Evolutionary conservation across 768 basidiomycete species (phyloP), one percentile per base, ranked within the genome.

Genomic region (Asterophora lycoperdoides): DNA sequence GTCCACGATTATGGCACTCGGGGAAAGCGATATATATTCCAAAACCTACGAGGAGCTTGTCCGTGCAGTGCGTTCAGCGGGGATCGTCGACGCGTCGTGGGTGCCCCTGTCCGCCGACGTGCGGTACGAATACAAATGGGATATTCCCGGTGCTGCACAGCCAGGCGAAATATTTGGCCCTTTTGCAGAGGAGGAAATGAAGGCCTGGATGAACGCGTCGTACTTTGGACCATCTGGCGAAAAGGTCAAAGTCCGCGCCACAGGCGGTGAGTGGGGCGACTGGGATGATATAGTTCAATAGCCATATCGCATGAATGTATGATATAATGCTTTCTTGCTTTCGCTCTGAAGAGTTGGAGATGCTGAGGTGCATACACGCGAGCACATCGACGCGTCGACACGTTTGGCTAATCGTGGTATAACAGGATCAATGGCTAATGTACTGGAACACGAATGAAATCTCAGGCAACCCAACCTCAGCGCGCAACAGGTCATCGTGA

Each of bases 371-470:
- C 30, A 13, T 32, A 10, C n/a, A 32, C 30, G 30, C 8, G 29
- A 5, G n/a, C n/a, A n/a, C 6, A 6, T 23, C 23, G 23, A 23
- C 23, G 23, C 23, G 23, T 23, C 23, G 23, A 23, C 23, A 23
- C 6, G 23, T 23, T 23, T 6, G 6, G 23, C 23, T 6, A 23
- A 23, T 23, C 3, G 33, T 41, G 30, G 19, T 41, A n/a, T 38
- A 13, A 34, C 29, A 38, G 32, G 41, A 30, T 60, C 78, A 92
- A 64, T 93, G 90, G 65, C 90, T 93, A 64, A 93, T 84, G 64
- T 93, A 96, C 64, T 98, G 95, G 73, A 95, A 98, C 36, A 94
- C 93, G 60, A 92, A 95, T 0, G 93, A 94, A 41, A 97, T 86
- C 54, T 93, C 87, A 4, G 83, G 79, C 36, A 81, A 56, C 8